phyloP scores from a whole-genome alignment of 148 eudicot species.

The Euryodendron excelsum region DNA sequence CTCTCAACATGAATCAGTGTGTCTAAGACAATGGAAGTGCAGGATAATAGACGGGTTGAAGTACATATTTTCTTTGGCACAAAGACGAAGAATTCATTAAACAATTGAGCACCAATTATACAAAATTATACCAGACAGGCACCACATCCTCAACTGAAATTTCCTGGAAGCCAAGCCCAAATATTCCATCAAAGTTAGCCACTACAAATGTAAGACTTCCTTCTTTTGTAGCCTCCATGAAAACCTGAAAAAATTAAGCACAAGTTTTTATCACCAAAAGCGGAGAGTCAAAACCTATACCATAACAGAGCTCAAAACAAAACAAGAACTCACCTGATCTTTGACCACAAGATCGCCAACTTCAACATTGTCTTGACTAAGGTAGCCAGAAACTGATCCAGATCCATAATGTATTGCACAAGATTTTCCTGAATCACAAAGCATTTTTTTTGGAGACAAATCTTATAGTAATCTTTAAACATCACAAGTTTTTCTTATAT shows the following conservation, averaged over 20 bases:
- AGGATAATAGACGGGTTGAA: not conserved
- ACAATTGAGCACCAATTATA: not conserved
- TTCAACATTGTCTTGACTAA: slow-evolving; percentile 70
- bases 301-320: not conserved
- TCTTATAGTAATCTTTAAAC: too few species aligned
- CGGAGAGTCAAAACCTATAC: not conserved
- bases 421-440: slow-evolving; percentile 42
- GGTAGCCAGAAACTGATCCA: slow-evolving; percentile 79
- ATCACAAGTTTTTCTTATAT: not conserved
- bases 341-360: slow-evolving; percentile 65
- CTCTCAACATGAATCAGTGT: slow-evolving; percentile 9
- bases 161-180: slow-evolving; percentile 89
- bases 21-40: not conserved
- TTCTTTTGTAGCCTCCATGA: slow-evolving; percentile 72
- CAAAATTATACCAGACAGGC: slow-evolving; percentile 62
- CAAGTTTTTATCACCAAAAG: not conserved
- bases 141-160: slow-evolving; percentile 64
- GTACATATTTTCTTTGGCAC: not conserved
- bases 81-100: not conserved
- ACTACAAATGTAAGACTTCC: slow-evolving; percentile 56
- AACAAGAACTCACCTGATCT: slow-evolving; percentile 51
- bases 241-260: slow-evolving; percentile 35
- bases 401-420: slow-evolving; percentile 62
- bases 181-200: slow-evolving; percentile 77
- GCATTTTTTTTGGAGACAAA: not conserved